These are phyloP conservation scores for Melampsora abietis-canadensis DNA, from an alignment of 1,284 basidiomycete genomes.

Conservation along the genomic window DNA sequence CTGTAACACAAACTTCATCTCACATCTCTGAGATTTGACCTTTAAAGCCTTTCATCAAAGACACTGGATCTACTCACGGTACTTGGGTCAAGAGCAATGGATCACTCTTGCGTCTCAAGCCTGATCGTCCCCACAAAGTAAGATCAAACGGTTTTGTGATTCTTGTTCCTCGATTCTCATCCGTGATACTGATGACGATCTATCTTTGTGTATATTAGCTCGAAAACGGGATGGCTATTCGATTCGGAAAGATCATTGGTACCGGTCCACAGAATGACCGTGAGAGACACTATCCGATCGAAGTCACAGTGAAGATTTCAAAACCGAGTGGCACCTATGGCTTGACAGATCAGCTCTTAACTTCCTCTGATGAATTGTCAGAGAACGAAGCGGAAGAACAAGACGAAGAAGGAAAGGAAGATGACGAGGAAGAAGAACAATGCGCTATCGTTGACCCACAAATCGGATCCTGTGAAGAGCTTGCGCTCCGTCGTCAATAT, in stretches of 20 bases:
- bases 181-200: not conserved
- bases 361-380: conserved; percentile 5
- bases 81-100: conserved; percentile 21
- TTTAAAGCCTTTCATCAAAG: conserved; percentile 29
- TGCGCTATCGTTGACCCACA: not conserved
- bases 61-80: conserved; percentile 34
- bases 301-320: conserved; percentile 20
- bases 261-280: conserved; percentile 17
- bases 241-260: conserved; percentile 34
- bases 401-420: conserved; percentile 6
- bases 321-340: conserved; percentile 29
- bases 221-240: conserved; percentile 34
- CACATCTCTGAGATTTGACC: not conserved
- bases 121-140: conserved; percentile 9
- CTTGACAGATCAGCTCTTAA: conserved; percentile 7
- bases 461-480: not conserved
- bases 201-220: not conserved
- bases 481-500: not conserved
- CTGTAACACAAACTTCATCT: not conserved
- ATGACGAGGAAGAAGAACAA: not conserved
- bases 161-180: not conserved
- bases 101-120: conserved; percentile 2
- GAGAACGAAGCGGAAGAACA: conserved; percentile 5
- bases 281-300: conserved; percentile 19
- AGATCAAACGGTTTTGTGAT: not conserved